Conservation (phyloP, 1,139 yeast genomes). For the Hansenula lynferdii region DNA sequence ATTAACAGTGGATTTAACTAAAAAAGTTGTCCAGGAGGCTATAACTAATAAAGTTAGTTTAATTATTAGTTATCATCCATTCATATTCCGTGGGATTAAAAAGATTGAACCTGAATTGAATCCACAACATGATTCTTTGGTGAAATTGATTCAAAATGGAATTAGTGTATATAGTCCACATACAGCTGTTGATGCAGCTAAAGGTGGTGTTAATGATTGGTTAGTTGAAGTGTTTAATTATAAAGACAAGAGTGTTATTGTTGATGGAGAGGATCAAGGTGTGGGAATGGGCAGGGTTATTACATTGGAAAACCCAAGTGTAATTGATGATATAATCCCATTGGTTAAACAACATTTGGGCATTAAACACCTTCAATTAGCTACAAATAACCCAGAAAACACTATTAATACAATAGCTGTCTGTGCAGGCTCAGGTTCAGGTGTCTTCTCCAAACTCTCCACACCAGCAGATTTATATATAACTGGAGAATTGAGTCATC, state of each 20-base stretch:
- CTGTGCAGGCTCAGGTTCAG: constrained; percentile 96
- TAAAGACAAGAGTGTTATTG: constrained; percentile 33
- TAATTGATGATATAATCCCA: constrained; percentile 41
- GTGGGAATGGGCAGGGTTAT: constrained; percentile 87
- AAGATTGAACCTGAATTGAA: constrained; percentile 53
- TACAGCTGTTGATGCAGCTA: constrained; percentile 91
- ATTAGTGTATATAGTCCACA: constrained; percentile 93
- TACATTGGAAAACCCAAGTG: constrained; percentile 37
- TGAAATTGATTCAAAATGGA: constrained; percentile 67
- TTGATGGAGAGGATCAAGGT: constrained; percentile 25
- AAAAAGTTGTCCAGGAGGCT: constrained; percentile 84
- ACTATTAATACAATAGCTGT: constrained; percentile 59
- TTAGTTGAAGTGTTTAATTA: constrained; percentile 41
- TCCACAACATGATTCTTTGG: constrained; percentile 76
- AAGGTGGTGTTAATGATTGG: constrained; percentile 93
- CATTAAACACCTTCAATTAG: constrained; percentile 61
- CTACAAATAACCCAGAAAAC: constrained; percentile 35
- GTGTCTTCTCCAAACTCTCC: constrained; percentile 35
- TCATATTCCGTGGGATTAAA: constrained; percentile 86
- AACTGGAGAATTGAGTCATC: constrained; percentile 95
- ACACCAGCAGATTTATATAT: constrained; percentile 63
- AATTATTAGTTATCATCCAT: constrained; percentile 90
- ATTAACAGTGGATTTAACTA: constrained; percentile 81
- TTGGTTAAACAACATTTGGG: constrained; percentile 52
- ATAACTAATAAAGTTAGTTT: constrained; percentile 42